phyloP scores from a whole-genome alignment of 2,329 filamentous ascomycete species.

The Exophiala bonariae region DNA sequence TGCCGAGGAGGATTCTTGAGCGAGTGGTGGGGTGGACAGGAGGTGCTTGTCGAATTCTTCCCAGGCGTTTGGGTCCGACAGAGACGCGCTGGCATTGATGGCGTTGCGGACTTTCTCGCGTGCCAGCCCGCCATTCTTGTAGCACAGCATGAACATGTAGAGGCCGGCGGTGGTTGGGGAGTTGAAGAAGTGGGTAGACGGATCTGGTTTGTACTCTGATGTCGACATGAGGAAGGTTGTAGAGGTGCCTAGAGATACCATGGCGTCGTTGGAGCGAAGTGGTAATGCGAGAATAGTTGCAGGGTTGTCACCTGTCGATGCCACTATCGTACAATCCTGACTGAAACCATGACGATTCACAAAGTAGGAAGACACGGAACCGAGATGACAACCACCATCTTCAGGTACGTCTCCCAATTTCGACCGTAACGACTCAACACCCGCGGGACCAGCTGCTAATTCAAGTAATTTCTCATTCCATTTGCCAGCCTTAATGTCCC shows the following conservation, averaged over 20 bases:
- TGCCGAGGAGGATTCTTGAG: conserved; percentile 54
- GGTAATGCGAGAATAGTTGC: conserved; percentile 91
- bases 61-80: conserved; percentile 63
- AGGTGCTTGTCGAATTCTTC: conserved; percentile 75
- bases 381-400: conserved; percentile 79
- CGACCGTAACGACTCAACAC: conserved; percentile 63
- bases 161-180: conserved; percentile 86
- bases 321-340: conserved; percentile 70
- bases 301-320: conserved; percentile 95
- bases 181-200: conserved; percentile 96
- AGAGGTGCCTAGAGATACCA: conserved; percentile 90
- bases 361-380: conserved; percentile 76
- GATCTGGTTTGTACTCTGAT: conserved; percentile 83
- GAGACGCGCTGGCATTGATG: conserved; percentile 58
- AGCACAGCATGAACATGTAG: conserved; percentile 99
- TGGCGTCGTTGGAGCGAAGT: conserved; percentile 82
- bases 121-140: conserved; percentile 95
- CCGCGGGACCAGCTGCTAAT: conserved; percentile 68
- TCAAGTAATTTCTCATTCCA: conserved; percentile 77
- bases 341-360: conserved; percentile 75
- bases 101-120: conserved; percentile 85
- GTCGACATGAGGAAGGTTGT: conserved; percentile 98
- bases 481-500: conserved; percentile 74
- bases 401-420: conserved; percentile 80
- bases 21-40: conserved; percentile 67